phyloP scores from a whole-genome alignment of 73 alveolate genomes.

The Effrenium voratum region DNA sequence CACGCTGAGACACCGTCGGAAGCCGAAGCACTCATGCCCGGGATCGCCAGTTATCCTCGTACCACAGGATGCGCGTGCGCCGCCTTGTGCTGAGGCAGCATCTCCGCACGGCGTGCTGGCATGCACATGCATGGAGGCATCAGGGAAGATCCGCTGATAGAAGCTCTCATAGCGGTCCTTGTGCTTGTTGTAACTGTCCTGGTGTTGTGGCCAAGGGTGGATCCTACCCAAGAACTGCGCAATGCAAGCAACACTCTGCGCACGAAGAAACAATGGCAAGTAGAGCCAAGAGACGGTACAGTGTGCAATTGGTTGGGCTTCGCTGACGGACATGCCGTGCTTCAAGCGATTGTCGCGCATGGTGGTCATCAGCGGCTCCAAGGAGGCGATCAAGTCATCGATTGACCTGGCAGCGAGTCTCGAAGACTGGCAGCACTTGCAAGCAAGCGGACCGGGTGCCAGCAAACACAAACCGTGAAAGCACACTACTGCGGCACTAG shows the following conservation, averaged over 20 bases:
- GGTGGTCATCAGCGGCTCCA: not conserved
- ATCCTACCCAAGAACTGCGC: no score
- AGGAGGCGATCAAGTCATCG: not conserved
- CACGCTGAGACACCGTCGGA: not conserved
- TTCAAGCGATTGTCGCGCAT: not conserved
- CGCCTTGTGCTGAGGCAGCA: not conserved
- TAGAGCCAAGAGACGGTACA: not conserved
- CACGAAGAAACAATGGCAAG: no score
- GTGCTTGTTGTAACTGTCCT: conserved; percentile 7
- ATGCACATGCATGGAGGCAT: not conserved
- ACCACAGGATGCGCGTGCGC: not conserved
- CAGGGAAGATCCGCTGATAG: not conserved
- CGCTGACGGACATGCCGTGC: not conserved
- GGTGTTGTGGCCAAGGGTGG: no score
- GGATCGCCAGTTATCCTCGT: not conserved
- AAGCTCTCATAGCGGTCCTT: not conserved
- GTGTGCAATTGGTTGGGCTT: not conserved
- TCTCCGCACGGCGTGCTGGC: not conserved
- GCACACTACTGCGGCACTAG: no score
- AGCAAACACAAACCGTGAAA: no score
- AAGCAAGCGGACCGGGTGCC: no score
- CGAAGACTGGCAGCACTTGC: no score
- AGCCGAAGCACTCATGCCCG: not conserved
- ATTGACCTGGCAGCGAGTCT: not conserved
- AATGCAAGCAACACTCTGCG: no score